These are phyloP conservation scores for Rhodomyrtus tomentosa DNA, from an alignment of 345 rosid genomes.

Conservation along the genomic window DNA sequence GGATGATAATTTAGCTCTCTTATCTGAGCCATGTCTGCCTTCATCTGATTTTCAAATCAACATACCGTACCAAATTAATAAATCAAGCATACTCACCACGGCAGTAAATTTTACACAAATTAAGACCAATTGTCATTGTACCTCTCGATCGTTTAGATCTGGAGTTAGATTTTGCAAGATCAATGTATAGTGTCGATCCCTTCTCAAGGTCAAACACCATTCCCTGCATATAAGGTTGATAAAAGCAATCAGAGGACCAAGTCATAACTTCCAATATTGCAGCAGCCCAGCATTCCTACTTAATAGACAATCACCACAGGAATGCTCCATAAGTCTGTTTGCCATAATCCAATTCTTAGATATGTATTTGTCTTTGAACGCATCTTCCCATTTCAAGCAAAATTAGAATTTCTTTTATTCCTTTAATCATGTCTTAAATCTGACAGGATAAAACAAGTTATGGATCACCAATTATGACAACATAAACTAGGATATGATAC, in stretches of 20 bases:
- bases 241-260: background rate
- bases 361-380: background rate
- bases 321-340: background rate
- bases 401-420: background rate
- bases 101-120: background rate
- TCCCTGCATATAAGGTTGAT: constrained; percentile 36
- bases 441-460: background rate
- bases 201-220: constrained; percentile 90
- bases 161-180: constrained; percentile 88
- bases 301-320: background rate
- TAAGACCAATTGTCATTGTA: background rate
- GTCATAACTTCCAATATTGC: background rate
- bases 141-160: constrained; percentile 82
- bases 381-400: background rate
- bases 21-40: constrained; percentile 43
- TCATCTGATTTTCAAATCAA: constrained; percentile 29
- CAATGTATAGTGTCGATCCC: constrained; percentile 64
- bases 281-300: background rate
- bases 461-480: background rate
- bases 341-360: background rate
- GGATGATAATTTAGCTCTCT: constrained; percentile 37
- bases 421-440: background rate
- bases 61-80: background rate
- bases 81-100: background rate
- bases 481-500: background rate